phyloP scores from a whole-genome alignment of 2,329 filamentous ascomycete genomes.

The Aspergillus versicolor region DNA sequence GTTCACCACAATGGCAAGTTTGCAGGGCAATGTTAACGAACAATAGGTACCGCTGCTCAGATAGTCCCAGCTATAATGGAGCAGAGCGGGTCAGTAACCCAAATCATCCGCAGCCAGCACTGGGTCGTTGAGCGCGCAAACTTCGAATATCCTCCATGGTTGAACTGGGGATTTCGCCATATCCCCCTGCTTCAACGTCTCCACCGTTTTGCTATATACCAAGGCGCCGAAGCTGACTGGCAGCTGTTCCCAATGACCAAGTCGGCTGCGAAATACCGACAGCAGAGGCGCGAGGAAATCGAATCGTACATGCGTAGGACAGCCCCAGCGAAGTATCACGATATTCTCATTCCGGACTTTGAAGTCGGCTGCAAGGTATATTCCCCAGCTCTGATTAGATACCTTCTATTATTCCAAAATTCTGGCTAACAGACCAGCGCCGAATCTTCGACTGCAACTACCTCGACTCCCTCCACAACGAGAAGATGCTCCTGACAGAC shows the following conservation, averaged over 20 bases:
- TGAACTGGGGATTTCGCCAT: slow-evolving; percentile 38
- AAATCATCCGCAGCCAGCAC: slow-evolving; percentile 57
- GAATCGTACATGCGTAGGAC: slow-evolving; percentile 32
- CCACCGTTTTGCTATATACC: slow-evolving; percentile 37
- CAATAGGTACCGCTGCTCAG: slow-evolving; percentile 25
- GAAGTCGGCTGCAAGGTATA: slow-evolving; percentile 14
- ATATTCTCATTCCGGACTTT: slow-evolving; percentile 13
- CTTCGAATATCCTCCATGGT: slow-evolving; percentile 31
- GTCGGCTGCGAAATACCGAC: slow-evolving; percentile 39
- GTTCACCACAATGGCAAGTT: background rate
- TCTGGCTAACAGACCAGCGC: background rate
- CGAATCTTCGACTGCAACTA: slow-evolving; percentile 14
- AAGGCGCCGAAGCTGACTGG: slow-evolving; percentile 20
- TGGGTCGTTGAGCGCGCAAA: slow-evolving; percentile 35
- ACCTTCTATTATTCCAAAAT: no score
- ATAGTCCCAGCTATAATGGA: slow-evolving; percentile 23
- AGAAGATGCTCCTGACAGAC: slow-evolving; percentile 49
- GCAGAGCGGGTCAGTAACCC: slow-evolving; percentile 54
- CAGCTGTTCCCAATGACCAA: slow-evolving; percentile 45
- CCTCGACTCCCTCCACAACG: slow-evolving; percentile 7
- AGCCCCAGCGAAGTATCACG: slow-evolving; percentile 12
- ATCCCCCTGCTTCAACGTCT: slow-evolving; percentile 46
- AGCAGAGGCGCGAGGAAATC: slow-evolving; percentile 32
- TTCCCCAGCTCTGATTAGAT: no score
- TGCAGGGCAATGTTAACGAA: no score